A percentile compares a stretch with the other conserved stretches of the same genome.
phyloP scores from a whole-genome alignment of 139 green algal species.

The Chlamydomonas incerta region DNA sequence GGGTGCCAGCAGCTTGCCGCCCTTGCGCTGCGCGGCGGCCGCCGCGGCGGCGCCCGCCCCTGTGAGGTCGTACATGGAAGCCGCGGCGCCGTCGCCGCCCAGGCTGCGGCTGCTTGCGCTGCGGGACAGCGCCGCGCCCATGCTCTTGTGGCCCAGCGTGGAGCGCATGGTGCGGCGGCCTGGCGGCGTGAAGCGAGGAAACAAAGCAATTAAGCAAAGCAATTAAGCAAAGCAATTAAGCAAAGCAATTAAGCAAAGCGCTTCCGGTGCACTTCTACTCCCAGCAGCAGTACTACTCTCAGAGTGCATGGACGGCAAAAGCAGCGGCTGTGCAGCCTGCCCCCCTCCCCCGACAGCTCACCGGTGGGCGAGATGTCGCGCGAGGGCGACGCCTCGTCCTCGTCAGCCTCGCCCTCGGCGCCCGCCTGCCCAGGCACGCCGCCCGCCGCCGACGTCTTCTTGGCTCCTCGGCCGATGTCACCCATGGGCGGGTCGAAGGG shows the following conservation, averaged over 20 bases:
- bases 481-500: slow-evolving; percentile 20
- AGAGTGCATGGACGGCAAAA: too few species aligned
- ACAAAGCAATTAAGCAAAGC: too few species aligned
- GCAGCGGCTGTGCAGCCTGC: too few species aligned
- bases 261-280: too few species aligned
- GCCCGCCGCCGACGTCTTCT: background rate
- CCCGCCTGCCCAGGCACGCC: background rate
- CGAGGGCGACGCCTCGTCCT: background rate
- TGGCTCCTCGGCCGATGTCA: background rate
- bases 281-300: too few species aligned
- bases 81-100: background rate
- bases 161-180: background rate
- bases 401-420: too few species aligned
- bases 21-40: background rate
- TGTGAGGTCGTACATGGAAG: background rate
- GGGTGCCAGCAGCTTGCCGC: slow-evolving; percentile 21
- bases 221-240: too few species aligned
- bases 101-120: background rate
- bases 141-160: background rate
- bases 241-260: too few species aligned
- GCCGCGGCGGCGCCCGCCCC: background rate
- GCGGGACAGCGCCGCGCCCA: slow-evolving; percentile 8
- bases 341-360: background rate
- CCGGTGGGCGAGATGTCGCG: background rate
- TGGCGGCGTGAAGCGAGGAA: too few species aligned